Percentiles rank a stretch among this genome's conserved stretches.
phyloP scores from a whole-genome alignment of 2,329 filamentous ascomycete genomes.

The Didymella lethalis region DNA sequence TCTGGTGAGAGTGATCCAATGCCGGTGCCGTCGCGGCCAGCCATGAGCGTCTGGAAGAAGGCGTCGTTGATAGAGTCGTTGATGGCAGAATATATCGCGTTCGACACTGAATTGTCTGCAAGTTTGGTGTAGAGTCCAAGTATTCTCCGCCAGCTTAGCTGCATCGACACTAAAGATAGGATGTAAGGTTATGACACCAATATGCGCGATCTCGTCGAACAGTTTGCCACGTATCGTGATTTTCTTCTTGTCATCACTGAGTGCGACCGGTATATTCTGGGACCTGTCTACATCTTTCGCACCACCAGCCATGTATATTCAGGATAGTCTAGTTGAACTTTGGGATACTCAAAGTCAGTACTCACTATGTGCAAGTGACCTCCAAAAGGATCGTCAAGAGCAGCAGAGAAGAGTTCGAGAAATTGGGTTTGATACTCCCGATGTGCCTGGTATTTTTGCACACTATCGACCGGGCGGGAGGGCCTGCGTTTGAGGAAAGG shows the following conservation, averaged over 20 bases:
- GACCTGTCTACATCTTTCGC: too few relatives aligned
- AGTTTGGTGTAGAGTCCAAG: background rate
- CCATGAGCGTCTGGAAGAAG: conserved; percentile 1
- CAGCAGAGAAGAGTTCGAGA: background rate
- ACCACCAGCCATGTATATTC: background rate
- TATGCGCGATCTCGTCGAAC: background rate
- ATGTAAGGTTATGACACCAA: background rate
- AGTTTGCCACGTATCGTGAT: background rate
- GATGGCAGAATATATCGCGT: background rate
- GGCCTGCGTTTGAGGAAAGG: too few relatives aligned
- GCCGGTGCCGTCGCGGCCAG: background rate
- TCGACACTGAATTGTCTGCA: background rate
- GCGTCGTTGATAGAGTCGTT: background rate
- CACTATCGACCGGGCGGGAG: too few relatives aligned
- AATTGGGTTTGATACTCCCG: background rate
- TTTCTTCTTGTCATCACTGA: background rate
- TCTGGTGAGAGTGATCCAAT: background rate
- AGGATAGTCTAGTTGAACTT: too few relatives aligned
- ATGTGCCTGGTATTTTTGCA: background rate
- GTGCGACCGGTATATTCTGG: background rate
- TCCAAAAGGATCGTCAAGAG: background rate
- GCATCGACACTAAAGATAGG: background rate
- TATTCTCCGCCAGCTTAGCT: background rate
- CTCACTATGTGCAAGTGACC: background rate
- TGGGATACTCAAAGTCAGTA: background rate